A percentile compares a stretch with the other conserved stretches of the same genome.
phyloP scores from a whole-genome alignment of 2,329 filamentous ascomycete species.

The Trichoderma pleuroti region DNA sequence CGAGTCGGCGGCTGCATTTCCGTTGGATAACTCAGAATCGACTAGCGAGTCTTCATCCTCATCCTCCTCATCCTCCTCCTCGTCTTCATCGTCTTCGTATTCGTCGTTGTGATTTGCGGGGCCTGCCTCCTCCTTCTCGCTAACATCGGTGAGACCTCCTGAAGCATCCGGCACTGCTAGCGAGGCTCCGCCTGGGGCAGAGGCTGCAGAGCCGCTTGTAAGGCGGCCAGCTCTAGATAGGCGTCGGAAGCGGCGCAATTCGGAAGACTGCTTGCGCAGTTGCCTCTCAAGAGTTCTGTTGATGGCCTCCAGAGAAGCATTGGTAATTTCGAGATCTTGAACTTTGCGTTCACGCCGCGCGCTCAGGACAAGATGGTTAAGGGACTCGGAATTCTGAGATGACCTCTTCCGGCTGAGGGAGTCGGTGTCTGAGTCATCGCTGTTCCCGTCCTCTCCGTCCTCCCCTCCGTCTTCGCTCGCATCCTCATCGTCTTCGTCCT shows the following conservation, averaged over 20 bases:
- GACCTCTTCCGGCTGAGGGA: conserved; percentile 58
- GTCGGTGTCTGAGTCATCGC: conserved; percentile 35
- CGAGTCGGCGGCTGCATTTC: conserved; percentile 30
- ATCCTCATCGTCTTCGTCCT: conserved; percentile 24
- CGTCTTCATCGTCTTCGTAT: conserved; percentile 41
- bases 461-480: conserved; percentile 18
- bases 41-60: conserved; percentile 50
- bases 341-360: conserved; percentile 92
- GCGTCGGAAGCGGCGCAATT: conserved; percentile 81
- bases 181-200: conserved; percentile 44
- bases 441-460: conserved; percentile 30
- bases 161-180: conserved; percentile 42
- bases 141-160: conserved; percentile 48
- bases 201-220: conserved; percentile 52
- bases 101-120: conserved; percentile 37
- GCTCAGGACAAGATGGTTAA: conserved; percentile 78
- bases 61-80: conserved; percentile 39
- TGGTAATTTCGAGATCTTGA: conserved; percentile 92
- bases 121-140: conserved; percentile 31
- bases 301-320: conserved; percentile 90
- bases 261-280: conserved; percentile 83
- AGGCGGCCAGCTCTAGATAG: conserved; percentile 77
- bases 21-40: conserved; percentile 48
- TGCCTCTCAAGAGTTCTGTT: conserved; percentile 90
- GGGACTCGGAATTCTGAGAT: conserved; percentile 51